Base-by-base conservation (phyloP, 306 rosid genomes). In the Spatholobus suberectus region DNA sequence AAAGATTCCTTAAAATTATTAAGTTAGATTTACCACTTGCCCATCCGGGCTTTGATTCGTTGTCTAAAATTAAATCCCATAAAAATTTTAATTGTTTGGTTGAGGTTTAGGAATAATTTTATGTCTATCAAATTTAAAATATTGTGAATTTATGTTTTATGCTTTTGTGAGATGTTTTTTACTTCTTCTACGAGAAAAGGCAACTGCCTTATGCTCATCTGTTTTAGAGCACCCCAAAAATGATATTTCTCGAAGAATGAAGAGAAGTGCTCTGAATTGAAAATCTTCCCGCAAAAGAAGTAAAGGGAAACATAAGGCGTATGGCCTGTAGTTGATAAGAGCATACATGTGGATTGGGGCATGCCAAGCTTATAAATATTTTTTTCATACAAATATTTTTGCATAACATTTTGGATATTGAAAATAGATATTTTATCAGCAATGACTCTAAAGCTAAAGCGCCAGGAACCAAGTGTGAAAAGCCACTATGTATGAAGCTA, bases 401-500 rank as follows among this genome's bases (percentile, higher is more conserved):
- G 24, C 47, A n/a, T 23, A 23, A 13, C 85, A 49, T 83, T 84
- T 77, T 38, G 78, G 75, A 85, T 81, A 73, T 80, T 49, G 75
- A 59, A 65, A 81, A 62, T 27, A 52, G 86, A 88, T 86, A 62
- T 77, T 29, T 62, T 41, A 41, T 27, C 9, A 77, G 44, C 52
- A 80, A 49, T 23, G 34, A 20, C 0, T 63, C 9, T 47, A 47
- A 80, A 77, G 75, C 24, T 37, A 47, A 71, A 65, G 73, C 8
- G 24, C 11, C 65, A 65, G 13, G 55, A 72, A 38, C 83, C 75
- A 72, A 61, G 77, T 27, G 83, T 55, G 35, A 46, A 43, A 55
- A 20, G 78, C 80, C 91, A 90, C 90, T 74, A 83, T 77, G 21
- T 66, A 82, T 80, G 92, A 81, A 85, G 71, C 79, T 79, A 70